phyloP scores from a whole-genome alignment of 768 basidiomycete species.

The Russula emetica region DNA sequence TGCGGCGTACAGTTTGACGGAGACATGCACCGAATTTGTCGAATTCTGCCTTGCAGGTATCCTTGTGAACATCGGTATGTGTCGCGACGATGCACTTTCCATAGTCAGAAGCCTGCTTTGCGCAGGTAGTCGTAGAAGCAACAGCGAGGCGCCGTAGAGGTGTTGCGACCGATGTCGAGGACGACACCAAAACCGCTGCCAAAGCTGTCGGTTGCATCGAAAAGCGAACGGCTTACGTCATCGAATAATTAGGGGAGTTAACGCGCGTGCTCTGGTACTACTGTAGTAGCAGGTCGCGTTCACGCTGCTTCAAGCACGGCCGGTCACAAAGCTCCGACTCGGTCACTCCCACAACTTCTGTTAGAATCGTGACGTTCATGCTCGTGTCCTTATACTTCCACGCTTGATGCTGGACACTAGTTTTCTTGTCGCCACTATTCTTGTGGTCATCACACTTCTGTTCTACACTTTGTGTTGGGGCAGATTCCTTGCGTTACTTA shows the following conservation, averaged over 20 bases:
- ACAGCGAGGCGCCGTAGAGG: conserved; percentile 65
- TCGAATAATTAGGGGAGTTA: too few relatives aligned
- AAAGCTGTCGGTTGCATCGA: conserved; percentile 24
- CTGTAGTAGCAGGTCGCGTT: background rate
- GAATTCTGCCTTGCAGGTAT: conserved; percentile 83
- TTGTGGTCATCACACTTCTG: conserved; percentile 50
- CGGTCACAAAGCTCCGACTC: background rate
- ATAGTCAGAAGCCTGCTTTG: conserved; percentile 69
- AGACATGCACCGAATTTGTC: conserved; percentile 79
- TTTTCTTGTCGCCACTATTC: conserved; percentile 61
- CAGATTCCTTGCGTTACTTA: conserved; percentile 65
- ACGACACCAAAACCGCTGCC: conserved; percentile 24
- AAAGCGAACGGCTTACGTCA: background rate
- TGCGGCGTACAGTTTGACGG: conserved; percentile 59
- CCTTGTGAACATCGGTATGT: conserved; percentile 81
- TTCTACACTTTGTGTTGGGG: conserved; percentile 92
- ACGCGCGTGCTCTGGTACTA: too few relatives aligned
- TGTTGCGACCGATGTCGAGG: conserved; percentile 34
- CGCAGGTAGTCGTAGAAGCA: conserved; percentile 68
- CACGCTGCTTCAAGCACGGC: background rate
- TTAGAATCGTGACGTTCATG: background rate
- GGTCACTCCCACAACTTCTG: background rate
- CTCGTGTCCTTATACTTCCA: background rate
- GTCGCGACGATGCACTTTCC: conserved; percentile 82
- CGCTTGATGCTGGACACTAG: conserved; percentile 50